Base-by-base conservation (phyloP, 139 green algal genomes). In the Chlamydomonas sp. region DNA sequence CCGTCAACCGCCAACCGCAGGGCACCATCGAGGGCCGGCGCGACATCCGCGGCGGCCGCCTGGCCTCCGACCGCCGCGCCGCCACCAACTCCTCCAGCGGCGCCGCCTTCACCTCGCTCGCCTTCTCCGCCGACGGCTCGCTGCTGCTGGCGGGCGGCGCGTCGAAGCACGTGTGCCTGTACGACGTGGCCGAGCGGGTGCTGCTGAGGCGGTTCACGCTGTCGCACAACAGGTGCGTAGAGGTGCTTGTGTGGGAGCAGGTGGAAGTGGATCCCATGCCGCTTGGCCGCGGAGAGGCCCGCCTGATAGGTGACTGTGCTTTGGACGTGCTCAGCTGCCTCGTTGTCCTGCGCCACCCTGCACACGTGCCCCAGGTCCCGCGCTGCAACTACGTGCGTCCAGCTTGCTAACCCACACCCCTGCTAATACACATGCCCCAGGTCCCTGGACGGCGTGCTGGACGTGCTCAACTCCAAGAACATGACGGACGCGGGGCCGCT, bases 401-500 rank as follows among this genome's bases (percentile, higher is more conserved):
- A 49, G 31, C 31, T 49, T 49, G 31, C 31, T 49, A 49, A 49
- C 31, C 31, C 31, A 49, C 31, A 49, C 31, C 31, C 31, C 31
- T 49, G 31, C 31, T 49, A 49, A 49, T 49, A 49, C 31, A 49
- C 31, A 49, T 49, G 31, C 31, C 31, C 98, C 91, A 88, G 91
- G 62, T 93, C 91, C 0, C 89, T 99, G 85, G 98, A 99, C 85
- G 98, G 98, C 57, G 97, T 99, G 72, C 84, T 98, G 84, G 97
- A 99, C 91, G 86, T 93, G 80, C 95, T 99, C 86, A 99, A 99
- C 94, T 96, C 93, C 15, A 93, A 93, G 71, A 85, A 96, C 89
- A 91, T 99, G 84, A 99, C 97, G 5, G 97, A 99, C 86, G 97
- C 97, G 0, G 97, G 97, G 0, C 96, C 97, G 1, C 89, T 98